Percentiles rank a stretch among this genome's conserved stretches.
Conservation (phyloP, 768 basidiomycete genomes). For the Tulasnella sp. region DNA sequence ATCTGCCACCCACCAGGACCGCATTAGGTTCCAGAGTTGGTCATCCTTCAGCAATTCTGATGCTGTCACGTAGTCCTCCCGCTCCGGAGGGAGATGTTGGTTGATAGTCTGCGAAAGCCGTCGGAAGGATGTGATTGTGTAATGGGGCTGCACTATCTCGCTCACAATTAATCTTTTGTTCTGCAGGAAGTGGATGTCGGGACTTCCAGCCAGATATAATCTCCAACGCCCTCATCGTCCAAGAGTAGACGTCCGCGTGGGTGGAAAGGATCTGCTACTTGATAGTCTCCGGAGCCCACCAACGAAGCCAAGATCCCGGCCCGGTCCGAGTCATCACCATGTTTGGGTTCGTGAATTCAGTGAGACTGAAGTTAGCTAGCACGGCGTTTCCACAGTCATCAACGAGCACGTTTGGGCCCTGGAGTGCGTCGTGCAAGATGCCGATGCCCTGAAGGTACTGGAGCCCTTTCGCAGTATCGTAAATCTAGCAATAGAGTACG, state of each 20-base stretch:
- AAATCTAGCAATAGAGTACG: not conserved
- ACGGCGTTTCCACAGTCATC: not conserved
- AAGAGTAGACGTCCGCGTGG: not conserved
- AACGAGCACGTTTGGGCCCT: not conserved
- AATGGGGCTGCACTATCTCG: not conserved
- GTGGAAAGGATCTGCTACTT: not conserved
- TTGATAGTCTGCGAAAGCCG: not conserved
- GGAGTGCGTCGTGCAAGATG: not conserved
- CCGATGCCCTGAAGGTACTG: not conserved
- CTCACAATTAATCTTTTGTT: not conserved
- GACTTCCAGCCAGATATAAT: not conserved
- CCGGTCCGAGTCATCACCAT: no score
- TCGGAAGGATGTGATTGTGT: not conserved
- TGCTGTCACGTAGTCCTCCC: not conserved
- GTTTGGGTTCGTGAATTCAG: not conserved
- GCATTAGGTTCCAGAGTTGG: not conserved
- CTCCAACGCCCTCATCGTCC: not conserved
- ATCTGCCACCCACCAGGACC: not conserved
- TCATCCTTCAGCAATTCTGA: not conserved
- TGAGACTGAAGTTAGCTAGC: not conserved
- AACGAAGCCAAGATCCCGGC: not conserved
- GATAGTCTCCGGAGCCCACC: not conserved
- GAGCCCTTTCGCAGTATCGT: not conserved
- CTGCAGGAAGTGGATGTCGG: not conserved
- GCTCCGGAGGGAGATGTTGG: not conserved